Evolutionary conservation across 805 yeast genomes (phyloP), one percentile per base, ranked within the genome.

Genomic region (Saturnispora zaruensis): DNA sequence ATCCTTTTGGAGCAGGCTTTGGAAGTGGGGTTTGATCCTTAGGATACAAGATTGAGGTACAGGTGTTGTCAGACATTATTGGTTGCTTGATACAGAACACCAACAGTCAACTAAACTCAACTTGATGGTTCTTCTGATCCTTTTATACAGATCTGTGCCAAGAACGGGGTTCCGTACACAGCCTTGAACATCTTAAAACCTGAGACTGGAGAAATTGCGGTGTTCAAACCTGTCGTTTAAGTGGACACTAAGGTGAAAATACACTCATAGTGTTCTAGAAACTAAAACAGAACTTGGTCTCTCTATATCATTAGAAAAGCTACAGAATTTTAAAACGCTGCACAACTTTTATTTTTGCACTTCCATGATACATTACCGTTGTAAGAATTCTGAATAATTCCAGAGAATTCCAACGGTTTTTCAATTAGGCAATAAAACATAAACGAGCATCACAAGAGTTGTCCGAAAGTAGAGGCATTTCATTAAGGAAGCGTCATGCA

Each of bases 11-110:
- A 18, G 63, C 55, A 37, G 65, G 62, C 44, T 52, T 60, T 44
- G 65, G 65, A 18, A 61, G 55, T 18, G 62, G 61, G 13, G 63
- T 57, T 14, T 57, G 55, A 46, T 60, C 62, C n/a, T 50, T 43
- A 18, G 48, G 55, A 53, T 51, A 59, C 14, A 61, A 46, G 44
- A 59, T 42, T 4, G 64, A 60, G 14, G 63, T 60, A 28, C 53
- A 56, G 20, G 45, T 52, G 25, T 54, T 56, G 24, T 54, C 57
- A 25, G 64, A 56, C 64, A 60, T 60, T 30, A 24, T 38, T 16
- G 14, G n/a, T 25, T 41, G 33, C 16, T 36, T 18, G 5, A 7
- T 41, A n/a, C 9, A 41, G 21, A 8, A 5, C 5, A 21, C 11
- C n/a, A 4, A 6, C 7, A 14, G 32, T 9, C 13, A 3, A 2